Conservation (phyloP, 257 asterid genomes). For the Lithospermum erythrorhizon region DNA sequence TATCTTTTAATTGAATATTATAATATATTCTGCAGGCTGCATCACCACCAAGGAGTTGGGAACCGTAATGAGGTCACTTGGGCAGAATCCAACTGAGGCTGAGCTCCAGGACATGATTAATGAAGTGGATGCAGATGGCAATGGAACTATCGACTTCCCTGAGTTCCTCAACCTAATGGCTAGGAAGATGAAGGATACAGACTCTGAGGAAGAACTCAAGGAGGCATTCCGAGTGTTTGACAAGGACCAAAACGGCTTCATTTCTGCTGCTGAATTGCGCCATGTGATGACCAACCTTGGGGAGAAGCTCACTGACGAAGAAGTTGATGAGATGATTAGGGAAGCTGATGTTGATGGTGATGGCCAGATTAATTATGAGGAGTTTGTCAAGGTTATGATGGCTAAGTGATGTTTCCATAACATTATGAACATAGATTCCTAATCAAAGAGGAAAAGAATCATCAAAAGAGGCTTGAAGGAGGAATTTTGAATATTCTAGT, state of each 20-base stretch:
- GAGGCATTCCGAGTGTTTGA: conserved; percentile 7
- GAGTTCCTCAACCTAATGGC: conserved; percentile 7
- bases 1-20: not conserved
- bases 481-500: not conserved
- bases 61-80: conserved; percentile 6
- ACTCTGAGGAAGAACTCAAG: conserved; percentile 5
- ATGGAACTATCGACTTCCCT: conserved; percentile 5
- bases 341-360: conserved; percentile 8
- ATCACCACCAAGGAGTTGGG: conserved; percentile 5
- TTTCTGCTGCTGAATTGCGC: conserved; percentile 4
- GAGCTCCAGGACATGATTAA: conserved; percentile 7
- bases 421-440: not conserved
- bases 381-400: conserved; percentile 7
- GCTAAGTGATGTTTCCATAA: not conserved
- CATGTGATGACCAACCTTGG: conserved; percentile 6
- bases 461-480: not conserved
- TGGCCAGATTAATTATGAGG: conserved; percentile 3
- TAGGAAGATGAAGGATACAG: conserved; percentile 6
- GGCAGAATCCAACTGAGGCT: conserved; percentile 5
- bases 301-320: conserved; percentile 5
- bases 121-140: conserved; percentile 5
- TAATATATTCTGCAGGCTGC: conserved; percentile 3
- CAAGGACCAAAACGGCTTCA: conserved; percentile 6
- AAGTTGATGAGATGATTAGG: conserved; percentile 7
- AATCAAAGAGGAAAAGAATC: not conserved